These are phyloP conservation scores for Cryphonectria japonica DNA, from an alignment of 2,329 filamentous ascomycete genomes.

Conservation along the genomic window DNA sequence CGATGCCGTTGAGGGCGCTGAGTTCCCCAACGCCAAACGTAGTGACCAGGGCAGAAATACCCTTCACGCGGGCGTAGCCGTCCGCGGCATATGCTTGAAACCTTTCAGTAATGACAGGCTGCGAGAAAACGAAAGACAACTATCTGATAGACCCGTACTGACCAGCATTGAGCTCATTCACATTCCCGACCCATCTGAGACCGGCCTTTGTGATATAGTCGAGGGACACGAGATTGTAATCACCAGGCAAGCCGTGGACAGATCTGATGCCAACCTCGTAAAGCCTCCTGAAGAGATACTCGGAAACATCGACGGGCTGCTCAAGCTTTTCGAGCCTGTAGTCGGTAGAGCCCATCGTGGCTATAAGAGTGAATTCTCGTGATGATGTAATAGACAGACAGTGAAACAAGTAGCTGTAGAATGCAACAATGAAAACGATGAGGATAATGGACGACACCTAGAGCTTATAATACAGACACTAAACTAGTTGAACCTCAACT, in stretches of 20 bases:
- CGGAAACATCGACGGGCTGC: conserved; percentile 62
- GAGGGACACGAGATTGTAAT: conserved; percentile 72
- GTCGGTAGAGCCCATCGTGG: conserved; percentile 38
- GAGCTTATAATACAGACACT: background rate
- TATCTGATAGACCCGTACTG: conserved; percentile 34
- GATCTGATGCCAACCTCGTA: conserved; percentile 67
- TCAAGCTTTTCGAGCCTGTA: conserved; percentile 48
- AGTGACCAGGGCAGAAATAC: conserved; percentile 71
- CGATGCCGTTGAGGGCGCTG: conserved; percentile 74
- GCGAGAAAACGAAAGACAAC: too few species aligned
- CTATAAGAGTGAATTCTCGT: background rate
- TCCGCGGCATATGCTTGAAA: conserved; percentile 73
- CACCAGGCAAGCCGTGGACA: conserved; percentile 71
- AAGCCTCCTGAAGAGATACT: conserved; percentile 70
- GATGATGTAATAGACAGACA: background rate
- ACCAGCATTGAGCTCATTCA: conserved; percentile 76
- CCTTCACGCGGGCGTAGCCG: conserved; percentile 75
- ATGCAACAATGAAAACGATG: background rate
- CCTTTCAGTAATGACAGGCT: conserved; percentile 27
- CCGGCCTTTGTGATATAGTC: conserved; percentile 65
- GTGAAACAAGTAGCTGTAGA: background rate
- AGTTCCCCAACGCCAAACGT: conserved; percentile 77
- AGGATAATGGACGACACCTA: background rate
- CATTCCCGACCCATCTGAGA: conserved; percentile 69
- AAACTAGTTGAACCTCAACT: background rate